These are phyloP conservation scores for Bipolaris victoriae DNA, from an alignment of 2,329 filamentous ascomycete species.

Conservation along the genomic window DNA sequence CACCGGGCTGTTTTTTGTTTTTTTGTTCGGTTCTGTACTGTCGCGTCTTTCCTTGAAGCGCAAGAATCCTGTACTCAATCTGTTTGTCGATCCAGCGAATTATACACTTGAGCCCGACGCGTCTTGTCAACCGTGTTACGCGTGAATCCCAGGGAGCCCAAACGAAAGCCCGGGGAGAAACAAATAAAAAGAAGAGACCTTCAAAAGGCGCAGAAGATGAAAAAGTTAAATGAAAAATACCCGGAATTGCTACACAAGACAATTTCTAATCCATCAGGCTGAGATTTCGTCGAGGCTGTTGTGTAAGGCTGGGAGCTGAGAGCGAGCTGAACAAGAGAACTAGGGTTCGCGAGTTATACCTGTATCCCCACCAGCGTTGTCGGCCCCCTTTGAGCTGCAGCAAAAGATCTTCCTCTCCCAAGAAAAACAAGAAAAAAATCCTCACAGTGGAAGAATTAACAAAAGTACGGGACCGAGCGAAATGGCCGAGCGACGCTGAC, in stretches of 20 bases:
- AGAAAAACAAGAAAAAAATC: neutral
- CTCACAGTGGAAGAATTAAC: neutral
- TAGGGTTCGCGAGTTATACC: neutral
- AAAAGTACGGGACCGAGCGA: constrained; percentile 1
- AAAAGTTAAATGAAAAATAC: neutral
- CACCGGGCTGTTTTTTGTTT: too few species aligned
- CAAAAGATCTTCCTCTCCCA: neutral
- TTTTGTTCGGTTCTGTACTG: neutral
- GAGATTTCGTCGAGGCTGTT: neutral
- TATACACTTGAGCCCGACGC: neutral
- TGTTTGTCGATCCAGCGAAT: neutral
- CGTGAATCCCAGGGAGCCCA: neutral
- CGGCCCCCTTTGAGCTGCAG: neutral
- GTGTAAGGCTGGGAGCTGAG: neutral
- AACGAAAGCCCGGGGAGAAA: neutral
- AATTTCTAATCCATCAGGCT: neutral
- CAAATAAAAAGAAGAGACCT: neutral
- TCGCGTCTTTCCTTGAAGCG: neutral
- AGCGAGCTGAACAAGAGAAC: neutral
- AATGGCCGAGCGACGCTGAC: neutral
- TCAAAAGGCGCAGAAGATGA: neutral
- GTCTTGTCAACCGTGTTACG: neutral
- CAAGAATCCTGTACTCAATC: neutral
- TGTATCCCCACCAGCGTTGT: neutral
- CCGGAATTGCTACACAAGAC: neutral